Evolutionary conservation across 441 rosid species (phyloP), one percentile per base, ranked within the genome.

Genomic region (Macaranga tanarius): DNA sequence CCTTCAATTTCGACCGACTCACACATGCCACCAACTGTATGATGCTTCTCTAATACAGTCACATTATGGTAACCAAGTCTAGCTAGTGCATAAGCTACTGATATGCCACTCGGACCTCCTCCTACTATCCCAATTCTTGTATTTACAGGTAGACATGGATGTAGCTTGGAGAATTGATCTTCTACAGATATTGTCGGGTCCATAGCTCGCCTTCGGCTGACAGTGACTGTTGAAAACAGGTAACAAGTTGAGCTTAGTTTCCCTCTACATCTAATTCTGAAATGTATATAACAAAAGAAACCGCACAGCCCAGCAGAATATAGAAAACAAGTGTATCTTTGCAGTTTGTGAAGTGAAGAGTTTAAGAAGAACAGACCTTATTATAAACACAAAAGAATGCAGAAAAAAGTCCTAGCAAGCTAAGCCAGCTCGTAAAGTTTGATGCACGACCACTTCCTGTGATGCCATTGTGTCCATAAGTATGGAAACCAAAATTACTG

Each of bases 1-100:
- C 92, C 92, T 88, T 86, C 88, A 65, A 90, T 83, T 64, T 86
- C 89, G 13, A 86, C 86, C 4, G 95, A 90, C 79, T 90, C 95
- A 54, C 92, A 88, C 95, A 88, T 84, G 73, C 95, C 92, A 52
- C 86, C 89, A 8, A 85, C 95, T 12, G 86, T 70, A 47, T 83
- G 87, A 82, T 85, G 79, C 86, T 84, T 90, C 81, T 90, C 95
- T 51, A 90, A 55, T 23, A 90, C 45, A 22, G 90, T 86, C 73
- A 88, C 82, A 72, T 88, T 80, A 5, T 34, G 73, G 73, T 86
- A 90, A 50, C 92, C 92, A 26, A 90, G 88, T 80, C 84, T 83
- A 25, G 81, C 68, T 15, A 90, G 80, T 50, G 88, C 89, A 76
- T 85, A 90, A 16, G 95, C 91, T 5, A 91, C 82, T 25, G 95